Conservation (phyloP, 441 rosid species). For the Erodium moschatum region DNA sequence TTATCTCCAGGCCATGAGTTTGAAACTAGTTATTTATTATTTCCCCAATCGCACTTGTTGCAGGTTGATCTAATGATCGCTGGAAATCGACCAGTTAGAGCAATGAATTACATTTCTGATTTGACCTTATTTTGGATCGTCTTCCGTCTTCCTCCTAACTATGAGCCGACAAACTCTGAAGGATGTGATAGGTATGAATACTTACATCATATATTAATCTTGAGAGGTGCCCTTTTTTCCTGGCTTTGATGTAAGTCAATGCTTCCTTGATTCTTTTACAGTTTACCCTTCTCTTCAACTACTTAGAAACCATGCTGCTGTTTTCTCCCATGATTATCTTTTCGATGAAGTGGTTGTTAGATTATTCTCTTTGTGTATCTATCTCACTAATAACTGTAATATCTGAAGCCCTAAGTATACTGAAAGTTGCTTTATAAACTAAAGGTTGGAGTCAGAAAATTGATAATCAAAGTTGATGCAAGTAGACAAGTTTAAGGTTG, state of each 20-base stretch:
- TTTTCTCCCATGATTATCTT: background rate
- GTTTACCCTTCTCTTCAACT: background rate
- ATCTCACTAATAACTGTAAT: background rate
- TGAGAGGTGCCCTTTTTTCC: background rate
- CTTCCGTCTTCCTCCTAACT: slow-evolving; percentile 48
- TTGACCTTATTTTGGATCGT: slow-evolving; percentile 62
- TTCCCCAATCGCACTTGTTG: slow-evolving; percentile 22
- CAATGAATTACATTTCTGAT: slow-evolving; percentile 45
- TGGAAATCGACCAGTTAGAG: slow-evolving; percentile 72
- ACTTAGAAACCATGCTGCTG: background rate
- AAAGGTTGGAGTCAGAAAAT: background rate
- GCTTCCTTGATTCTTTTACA: slow-evolving; percentile 1
- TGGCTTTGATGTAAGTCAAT: background rate
- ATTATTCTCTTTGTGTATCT: background rate
- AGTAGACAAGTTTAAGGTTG: background rate
- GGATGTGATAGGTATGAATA: slow-evolving; percentile 46
- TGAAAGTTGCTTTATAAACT: background rate
- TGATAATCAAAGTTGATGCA: slow-evolving; percentile 4
- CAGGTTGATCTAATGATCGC: slow-evolving; percentile 88
- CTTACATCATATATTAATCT: background rate
- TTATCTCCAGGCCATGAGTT: background rate
- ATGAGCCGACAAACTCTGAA: slow-evolving; percentile 46
- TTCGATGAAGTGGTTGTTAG: background rate
- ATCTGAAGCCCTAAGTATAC: background rate
- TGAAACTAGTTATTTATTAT: slow-evolving; percentile 9